Percentiles rank a stretch among this genome's conserved stretches.
These are phyloP conservation scores for Gymnopilus dilepis DNA, from an alignment of 768 basidiomycete species.

Conservation along the genomic window DNA sequence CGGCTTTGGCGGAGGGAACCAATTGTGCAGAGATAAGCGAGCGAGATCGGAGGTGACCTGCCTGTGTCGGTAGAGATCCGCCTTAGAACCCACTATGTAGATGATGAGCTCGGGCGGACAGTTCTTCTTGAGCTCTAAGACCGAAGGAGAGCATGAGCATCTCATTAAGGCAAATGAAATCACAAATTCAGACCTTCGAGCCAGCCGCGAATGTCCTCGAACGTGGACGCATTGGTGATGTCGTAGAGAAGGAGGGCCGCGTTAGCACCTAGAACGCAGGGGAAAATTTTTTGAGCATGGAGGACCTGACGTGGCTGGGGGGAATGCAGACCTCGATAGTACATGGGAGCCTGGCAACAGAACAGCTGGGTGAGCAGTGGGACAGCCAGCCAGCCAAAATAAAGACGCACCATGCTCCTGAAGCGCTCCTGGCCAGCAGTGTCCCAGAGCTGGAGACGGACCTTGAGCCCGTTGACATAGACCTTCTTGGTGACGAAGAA, in stretches of 20 bases:
- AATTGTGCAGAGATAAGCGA: constrained; percentile 81
- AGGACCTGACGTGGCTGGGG: constrained; percentile 24
- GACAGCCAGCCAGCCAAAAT: constrained; percentile 21
- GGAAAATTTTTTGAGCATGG: constrained; percentile 20
- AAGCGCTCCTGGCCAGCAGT: constrained; percentile 95
- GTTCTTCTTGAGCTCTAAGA: constrained; percentile 86
- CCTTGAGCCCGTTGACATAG: constrained; percentile 81
- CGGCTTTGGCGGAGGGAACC: constrained; percentile 84
- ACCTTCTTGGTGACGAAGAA: constrained; percentile 96
- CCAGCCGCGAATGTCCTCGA: constrained; percentile 93
- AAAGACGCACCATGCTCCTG: constrained; percentile 76
- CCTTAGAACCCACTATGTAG: constrained; percentile 94
- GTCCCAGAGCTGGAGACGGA: constrained; percentile 90
- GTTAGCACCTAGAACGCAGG: constrained; percentile 68
- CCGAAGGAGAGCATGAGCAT: constrained; percentile 26
- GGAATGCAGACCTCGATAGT: constrained; percentile 71
- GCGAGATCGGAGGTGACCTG: constrained; percentile 84
- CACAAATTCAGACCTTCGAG: constrained; percentile 63
- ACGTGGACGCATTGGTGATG: constrained; percentile 87
- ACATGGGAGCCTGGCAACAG: constrained; percentile 82
- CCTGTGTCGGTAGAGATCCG: constrained; percentile 73
- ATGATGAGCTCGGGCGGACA: constrained; percentile 88
- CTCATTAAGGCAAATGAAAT: constrained; percentile 31
- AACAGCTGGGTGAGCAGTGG: constrained; percentile 14
- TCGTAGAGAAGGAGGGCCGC: constrained; percentile 95